phyloP scores from a whole-genome alignment of 805 yeast genomes.

The Zygosaccharomyces rouxii region DNA sequence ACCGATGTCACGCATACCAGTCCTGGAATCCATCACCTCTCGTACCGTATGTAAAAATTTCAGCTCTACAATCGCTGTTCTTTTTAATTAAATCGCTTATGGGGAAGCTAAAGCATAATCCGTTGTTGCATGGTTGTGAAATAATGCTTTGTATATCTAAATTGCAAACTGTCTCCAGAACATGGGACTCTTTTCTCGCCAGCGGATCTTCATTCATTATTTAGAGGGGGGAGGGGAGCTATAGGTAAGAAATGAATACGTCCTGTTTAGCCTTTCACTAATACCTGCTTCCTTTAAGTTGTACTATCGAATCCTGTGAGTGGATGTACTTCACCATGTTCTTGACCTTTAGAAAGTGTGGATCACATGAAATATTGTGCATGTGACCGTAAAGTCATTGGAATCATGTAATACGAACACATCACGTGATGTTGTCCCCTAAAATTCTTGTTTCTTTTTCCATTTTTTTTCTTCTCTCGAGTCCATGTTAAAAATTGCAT shows the following conservation, averaged over 20 bases:
- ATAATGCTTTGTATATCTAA: conserved; percentile 16
- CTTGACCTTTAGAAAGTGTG: too few relatives aligned
- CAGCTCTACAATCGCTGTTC: conserved; percentile 5
- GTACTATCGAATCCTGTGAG: too few relatives aligned
- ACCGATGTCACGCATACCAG: conserved; percentile 35
- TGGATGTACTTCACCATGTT: too few relatives aligned
- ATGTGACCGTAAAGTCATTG: too few relatives aligned
- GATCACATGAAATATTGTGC: too few relatives aligned
- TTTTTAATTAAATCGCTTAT: conserved; percentile 22
- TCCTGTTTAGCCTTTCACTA: background rate
- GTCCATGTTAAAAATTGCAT: conserved; percentile 2
- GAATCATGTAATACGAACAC: too few relatives aligned
- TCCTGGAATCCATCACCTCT: conserved; percentile 23
- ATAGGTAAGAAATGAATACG: background rate
- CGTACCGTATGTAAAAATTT: conserved; percentile 19
- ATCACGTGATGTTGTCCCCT: too few relatives aligned
- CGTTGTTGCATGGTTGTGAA: conserved; percentile 13
- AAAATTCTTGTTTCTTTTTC: too few relatives aligned
- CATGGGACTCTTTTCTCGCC: conserved; percentile 17
- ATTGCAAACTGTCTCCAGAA: conserved; percentile 16
- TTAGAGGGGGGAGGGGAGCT: background rate
- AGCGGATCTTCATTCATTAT: conserved; percentile 10
- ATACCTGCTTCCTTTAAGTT: background rate
- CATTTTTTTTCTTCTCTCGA: too few relatives aligned
- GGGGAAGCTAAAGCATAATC: conserved; percentile 25